Conservation (phyloP, 1,284 basidiomycete species). For the Ceratobasidium sp. region DNA sequence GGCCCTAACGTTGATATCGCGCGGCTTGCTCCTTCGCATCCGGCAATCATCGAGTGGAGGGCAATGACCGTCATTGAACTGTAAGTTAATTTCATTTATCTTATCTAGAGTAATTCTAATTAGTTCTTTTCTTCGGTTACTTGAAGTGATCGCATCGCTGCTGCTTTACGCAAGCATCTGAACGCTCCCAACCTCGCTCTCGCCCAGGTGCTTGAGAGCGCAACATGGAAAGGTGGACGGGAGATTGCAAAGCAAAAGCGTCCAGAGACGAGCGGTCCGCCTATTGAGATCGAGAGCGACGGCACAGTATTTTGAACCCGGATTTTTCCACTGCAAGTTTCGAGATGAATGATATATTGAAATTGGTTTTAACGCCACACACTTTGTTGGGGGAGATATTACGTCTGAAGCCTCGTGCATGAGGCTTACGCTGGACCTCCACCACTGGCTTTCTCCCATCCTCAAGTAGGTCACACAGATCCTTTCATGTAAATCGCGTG, state of each 20-base stretch:
- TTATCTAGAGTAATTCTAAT: neutral
- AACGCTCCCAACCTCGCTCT: conserved; percentile 67
- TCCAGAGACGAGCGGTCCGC: conserved; percentile 78
- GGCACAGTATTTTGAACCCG: conserved; percentile 77
- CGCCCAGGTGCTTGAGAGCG: conserved; percentile 90
- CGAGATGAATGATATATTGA: conserved; percentile 40
- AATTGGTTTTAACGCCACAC: too few relatives aligned
- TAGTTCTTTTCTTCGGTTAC: conserved; percentile 8
- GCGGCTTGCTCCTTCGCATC: conserved; percentile 76
- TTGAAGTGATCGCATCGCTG: conserved; percentile 80
- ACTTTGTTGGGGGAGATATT: too few relatives aligned
- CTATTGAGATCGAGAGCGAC: conserved; percentile 87
- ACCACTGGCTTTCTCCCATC: too few relatives aligned
- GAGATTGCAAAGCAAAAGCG: conserved; percentile 87
- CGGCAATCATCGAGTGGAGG: conserved; percentile 94
- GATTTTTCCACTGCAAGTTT: neutral
- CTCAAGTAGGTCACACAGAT: too few relatives aligned
- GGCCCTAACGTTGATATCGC: conserved; percentile 66
- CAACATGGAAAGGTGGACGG: conserved; percentile 95
- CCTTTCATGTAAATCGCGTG: too few relatives aligned
- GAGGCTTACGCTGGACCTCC: too few relatives aligned
- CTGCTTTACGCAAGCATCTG: conserved; percentile 65
- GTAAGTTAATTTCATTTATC: conserved; percentile 60
- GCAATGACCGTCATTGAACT: conserved; percentile 93
- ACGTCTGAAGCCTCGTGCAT: too few relatives aligned